Evolutionary conservation across 164 flowering plant species (phyloP).

Genomic region (grape (Vitis vinifera)): ASM3070453v1 NC_081810.1:15880501-15881000

Average conservation of each 20-base stretch:
- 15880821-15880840: constrained; percentile 5
- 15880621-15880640: too few relatives aligned
- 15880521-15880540: too few relatives aligned
- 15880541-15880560: too few relatives aligned
- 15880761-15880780: not conserved
- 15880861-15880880: constrained; percentile 29
- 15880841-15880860: constrained; percentile 16
- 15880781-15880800: constrained; percentile 27
- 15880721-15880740: not conserved
- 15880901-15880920: constrained; percentile 35
- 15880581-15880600: too few relatives aligned
- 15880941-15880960: not conserved
- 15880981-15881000: too few relatives aligned
- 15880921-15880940: constrained; percentile 30
- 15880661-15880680: not conserved
- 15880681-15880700: not conserved
- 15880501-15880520: too few relatives aligned
- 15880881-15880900: constrained; percentile 28
- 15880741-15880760: not conserved
- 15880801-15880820: constrained; percentile 8
- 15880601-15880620: too few relatives aligned
- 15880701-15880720: not conserved
- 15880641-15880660: too few relatives aligned
- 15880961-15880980: too few relatives aligned
- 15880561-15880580: too few relatives aligned